A percentile compares a stretch with the other conserved stretches of the same genome.
These are phyloP conservation scores for Fusarium camptoceras DNA, from an alignment of 2,329 filamentous ascomycete genomes.

Conservation along the genomic window DNA sequence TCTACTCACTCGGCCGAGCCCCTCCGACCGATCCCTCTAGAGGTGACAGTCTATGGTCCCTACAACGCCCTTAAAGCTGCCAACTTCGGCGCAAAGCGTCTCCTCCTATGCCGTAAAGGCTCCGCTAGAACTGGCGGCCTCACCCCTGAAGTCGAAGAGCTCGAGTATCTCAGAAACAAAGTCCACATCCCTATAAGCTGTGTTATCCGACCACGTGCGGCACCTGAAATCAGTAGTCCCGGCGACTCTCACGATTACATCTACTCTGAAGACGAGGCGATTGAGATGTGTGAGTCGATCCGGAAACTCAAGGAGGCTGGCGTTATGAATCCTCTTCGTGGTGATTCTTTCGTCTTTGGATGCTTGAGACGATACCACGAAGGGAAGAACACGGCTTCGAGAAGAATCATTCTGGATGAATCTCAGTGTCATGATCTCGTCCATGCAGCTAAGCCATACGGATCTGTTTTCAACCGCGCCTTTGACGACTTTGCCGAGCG, in stretches of 20 bases:
- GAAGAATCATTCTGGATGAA: conserved; percentile 53
- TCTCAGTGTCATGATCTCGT: conserved; percentile 57
- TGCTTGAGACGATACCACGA: conserved; percentile 49
- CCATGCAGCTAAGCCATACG: conserved; percentile 54
- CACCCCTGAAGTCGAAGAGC: conserved; percentile 60
- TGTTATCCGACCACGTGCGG: conserved; percentile 64
- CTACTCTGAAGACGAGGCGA: conserved; percentile 60
- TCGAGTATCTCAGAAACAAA: conserved; percentile 47
- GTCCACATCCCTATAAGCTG: conserved; percentile 59
- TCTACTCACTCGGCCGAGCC: background rate
- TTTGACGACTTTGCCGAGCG: conserved; percentile 61
- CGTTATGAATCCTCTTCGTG: conserved; percentile 53
- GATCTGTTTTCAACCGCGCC: conserved; percentile 67
- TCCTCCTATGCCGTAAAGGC: conserved; percentile 65
- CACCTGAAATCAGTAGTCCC: conserved; percentile 19
- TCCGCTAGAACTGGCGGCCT: conserved; percentile 65
- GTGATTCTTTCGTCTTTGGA: conserved; percentile 70
- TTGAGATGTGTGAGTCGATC: conserved; percentile 58
- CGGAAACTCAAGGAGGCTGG: conserved; percentile 52
- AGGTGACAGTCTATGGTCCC: conserved; percentile 66
- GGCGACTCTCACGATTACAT: conserved; percentile 58
- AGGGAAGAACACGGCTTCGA: background rate
- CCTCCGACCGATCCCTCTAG: conserved; percentile 53
- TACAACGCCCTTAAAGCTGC: conserved; percentile 55
- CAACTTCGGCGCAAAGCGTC: conserved; percentile 58